A percentile compares a stretch with the other conserved stretches of the same genome.
Conservation (phyloP, 176 grass and related monocot genomes). For the Hsuehochloa calcarea region DNA sequence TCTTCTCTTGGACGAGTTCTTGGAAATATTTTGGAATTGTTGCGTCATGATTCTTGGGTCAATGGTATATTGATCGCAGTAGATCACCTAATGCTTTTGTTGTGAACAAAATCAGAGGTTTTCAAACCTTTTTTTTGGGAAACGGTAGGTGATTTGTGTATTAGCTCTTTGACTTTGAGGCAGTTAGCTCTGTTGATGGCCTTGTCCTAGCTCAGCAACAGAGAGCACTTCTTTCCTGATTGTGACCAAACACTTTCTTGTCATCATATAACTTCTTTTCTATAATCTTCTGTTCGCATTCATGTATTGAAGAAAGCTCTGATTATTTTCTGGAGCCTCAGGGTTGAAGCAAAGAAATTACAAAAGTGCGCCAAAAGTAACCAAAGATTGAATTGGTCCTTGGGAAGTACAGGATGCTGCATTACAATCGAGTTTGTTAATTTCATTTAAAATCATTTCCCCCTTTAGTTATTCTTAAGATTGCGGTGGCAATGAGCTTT, state of each 20-base stretch:
- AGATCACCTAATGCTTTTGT: constrained; percentile 49
- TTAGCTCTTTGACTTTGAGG: constrained; percentile 47
- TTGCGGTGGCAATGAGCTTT: neutral
- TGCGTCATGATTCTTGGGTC: neutral
- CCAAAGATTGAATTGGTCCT: neutral
- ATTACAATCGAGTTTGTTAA: neutral
- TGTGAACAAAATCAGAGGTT: constrained; percentile 10
- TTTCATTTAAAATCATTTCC: neutral
- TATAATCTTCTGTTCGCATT: neutral
- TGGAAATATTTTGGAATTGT: neutral
- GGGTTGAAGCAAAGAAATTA: constrained; percentile 12
- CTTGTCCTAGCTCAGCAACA: constrained; percentile 25
- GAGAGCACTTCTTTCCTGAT: neutral
- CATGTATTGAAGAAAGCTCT: neutral
- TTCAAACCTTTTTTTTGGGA: neutral
- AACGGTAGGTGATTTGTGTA: constrained; percentile 35
- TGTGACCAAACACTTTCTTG: constrained; percentile 27
- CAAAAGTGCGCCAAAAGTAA: neutral
- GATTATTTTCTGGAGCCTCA: constrained; percentile 3
- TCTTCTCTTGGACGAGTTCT: neutral
- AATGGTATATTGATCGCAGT: neutral
- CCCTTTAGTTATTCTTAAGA: neutral
- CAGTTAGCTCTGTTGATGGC: constrained; percentile 14
- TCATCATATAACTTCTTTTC: neutral
- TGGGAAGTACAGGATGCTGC: neutral